Evolutionary conservation across 1,139 yeast genomes (phyloP), one percentile per base, ranked within the genome.

Genomic region (Debaryomyces psychrophilus): DNA sequence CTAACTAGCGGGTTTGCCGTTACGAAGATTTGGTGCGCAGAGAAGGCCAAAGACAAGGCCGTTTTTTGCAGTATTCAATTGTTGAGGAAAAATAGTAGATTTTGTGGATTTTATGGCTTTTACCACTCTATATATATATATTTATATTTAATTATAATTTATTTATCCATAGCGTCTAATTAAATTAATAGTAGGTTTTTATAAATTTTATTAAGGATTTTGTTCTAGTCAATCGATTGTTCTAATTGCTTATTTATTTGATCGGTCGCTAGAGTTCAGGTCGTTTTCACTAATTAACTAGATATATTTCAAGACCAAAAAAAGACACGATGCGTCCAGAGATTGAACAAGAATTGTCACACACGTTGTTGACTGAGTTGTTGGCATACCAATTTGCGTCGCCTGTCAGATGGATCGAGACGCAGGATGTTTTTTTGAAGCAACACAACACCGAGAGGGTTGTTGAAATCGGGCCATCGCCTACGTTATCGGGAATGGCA

Each of bases 391-490:
- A 93, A 72, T 93, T 93, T 65, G 99, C 99, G 40, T 92, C 98
- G 53, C 99, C 99, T 41, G 99, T 93, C 56, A 85, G 98, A 81
- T 93, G 99, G 98, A 95, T 93, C 68, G 99, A 93, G 70, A 93
- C 99, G 52, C 99, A 93, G 73, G 99, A 93, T 77, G 98, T 92
- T 50, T 88, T 93, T 67, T 83, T 93, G 67, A 87, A 89, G 67
- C 95, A 90, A 59, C 88, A 83, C 81, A 90, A 92, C 71, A 88
- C 98, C 52, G 99, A 93, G 75, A 82, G 99, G 64, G 92, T 93
- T 53, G 97, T 93, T 56, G 99, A 93, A 73, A 89, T 93, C 55
- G 99, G 99, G 47, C 99, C 99, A 52, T 90, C 98, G 43, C 99
- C 99, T 50, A 93, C 99, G 34, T 81, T 93, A 65, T 93, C 97